phyloP scores from a whole-genome alignment of 306 rosid species.

The Cucurbita maxima region DNA sequence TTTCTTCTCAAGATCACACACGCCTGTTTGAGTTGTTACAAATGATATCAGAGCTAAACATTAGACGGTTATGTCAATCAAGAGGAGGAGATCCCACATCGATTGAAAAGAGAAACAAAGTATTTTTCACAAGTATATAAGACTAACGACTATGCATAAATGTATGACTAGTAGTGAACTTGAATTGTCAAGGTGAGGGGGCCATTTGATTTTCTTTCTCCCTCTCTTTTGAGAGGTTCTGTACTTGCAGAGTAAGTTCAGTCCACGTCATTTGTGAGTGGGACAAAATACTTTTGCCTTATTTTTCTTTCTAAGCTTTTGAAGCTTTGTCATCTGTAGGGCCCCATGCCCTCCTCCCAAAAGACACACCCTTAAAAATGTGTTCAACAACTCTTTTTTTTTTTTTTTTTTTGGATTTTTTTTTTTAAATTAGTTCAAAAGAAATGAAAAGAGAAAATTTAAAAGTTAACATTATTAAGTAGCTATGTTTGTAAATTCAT shows the following conservation, averaged over 20 bases:
- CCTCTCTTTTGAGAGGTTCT: neutral
- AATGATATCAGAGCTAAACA: no score
- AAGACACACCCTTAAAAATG: constrained; percentile 20
- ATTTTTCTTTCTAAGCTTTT: constrained; percentile 12
- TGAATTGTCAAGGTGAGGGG: no score
- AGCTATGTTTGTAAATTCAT: neutral
- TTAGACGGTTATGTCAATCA: no score
- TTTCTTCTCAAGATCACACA: no score
- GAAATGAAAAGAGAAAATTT: neutral
- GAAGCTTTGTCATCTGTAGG: constrained; percentile 23
- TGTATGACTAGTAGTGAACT: no score
- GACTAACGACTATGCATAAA: no score
- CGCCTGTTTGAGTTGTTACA: no score
- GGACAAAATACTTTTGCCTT: constrained; percentile 30
- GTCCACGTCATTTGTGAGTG: constrained; percentile 32
- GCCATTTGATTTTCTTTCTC: neutral
- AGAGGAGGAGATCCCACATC: no score
- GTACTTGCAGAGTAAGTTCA: neutral
- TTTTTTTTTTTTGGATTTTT: neutral
- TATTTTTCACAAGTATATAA: no score
- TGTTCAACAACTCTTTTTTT: constrained; percentile 14
- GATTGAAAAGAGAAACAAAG: no score
- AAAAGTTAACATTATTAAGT: no score
- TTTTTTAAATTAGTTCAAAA: no score
- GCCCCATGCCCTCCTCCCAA: constrained; percentile 10